Evolutionary conservation across 1,284 basidiomycete genomes (phyloP).

Genomic region (Puccinia coronata): DNA sequence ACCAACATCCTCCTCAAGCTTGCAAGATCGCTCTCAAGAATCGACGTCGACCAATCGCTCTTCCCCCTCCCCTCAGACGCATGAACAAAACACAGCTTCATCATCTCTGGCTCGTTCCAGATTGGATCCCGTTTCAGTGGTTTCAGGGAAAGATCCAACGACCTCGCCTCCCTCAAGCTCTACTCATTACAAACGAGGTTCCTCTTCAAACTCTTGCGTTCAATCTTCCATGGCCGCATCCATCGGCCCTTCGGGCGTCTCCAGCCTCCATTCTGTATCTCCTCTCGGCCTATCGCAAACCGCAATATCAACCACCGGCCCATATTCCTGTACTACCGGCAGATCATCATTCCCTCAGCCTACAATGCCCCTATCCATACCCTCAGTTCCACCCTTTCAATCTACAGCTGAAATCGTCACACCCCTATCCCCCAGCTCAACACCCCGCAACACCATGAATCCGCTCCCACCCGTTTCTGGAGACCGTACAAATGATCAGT

Average conservation of each 20-base stretch:
- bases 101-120: slow-evolving; percentile 7
- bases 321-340: background rate
- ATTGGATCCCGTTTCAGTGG: slow-evolving; percentile 12
- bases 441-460: slow-evolving; percentile 2
- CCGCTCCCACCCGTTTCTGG: background rate
- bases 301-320: background rate
- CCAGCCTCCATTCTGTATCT: slow-evolving; percentile 14
- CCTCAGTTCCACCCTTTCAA: slow-evolving; percentile 6
- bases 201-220: slow-evolving; percentile 11
- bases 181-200: background rate
- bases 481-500: slow-evolving; percentile 13
- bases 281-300: slow-evolving; percentile 15
- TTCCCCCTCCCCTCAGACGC: slow-evolving; percentile 6
- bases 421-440: slow-evolving; percentile 14
- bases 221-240: slow-evolving; percentile 28
- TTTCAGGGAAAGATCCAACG: slow-evolving; percentile 8
- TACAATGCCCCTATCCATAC: slow-evolving; percentile 1
- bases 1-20: slow-evolving; percentile 1
- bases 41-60: slow-evolving; percentile 23
- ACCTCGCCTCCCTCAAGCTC: slow-evolving; percentile 28
- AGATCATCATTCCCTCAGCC: slow-evolving; percentile 14
- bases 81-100: background rate
- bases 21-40: slow-evolving; percentile 7
- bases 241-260: background rate
- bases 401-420: slow-evolving; percentile 13